These are phyloP conservation scores for Tuber calosporum DNA, from an alignment of 495 filamentous ascomycete species.

Conservation along the genomic window DNA sequence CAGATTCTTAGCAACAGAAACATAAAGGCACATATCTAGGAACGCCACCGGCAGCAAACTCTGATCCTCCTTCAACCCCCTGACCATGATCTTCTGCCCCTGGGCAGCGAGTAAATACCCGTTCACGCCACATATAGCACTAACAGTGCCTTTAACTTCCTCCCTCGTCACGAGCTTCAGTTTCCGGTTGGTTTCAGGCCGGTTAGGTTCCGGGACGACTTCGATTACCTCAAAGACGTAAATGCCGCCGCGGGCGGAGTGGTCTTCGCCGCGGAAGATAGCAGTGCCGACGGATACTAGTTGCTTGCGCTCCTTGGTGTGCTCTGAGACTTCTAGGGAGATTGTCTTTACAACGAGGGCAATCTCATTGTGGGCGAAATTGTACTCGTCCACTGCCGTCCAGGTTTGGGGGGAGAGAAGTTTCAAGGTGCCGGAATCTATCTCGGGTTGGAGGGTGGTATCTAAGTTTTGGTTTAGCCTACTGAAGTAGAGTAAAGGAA, in stretches of 20 bases:
- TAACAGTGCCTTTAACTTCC: constrained; percentile 89
- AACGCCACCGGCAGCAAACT: constrained; percentile 89
- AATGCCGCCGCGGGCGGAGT: constrained; percentile 71
- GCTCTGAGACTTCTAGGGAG: constrained; percentile 80
- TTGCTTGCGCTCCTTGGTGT: constrained; percentile 72
- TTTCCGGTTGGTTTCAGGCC: constrained; percentile 73
- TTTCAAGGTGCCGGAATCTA: constrained; percentile 62
- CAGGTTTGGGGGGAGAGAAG: constrained; percentile 67
- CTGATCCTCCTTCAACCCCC: constrained; percentile 90
- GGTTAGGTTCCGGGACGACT: constrained; percentile 80
- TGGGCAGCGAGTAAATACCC: constrained; percentile 87
- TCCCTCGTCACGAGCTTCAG: constrained; percentile 82
- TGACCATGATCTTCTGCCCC: constrained; percentile 91
- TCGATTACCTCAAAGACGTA: constrained; percentile 87
- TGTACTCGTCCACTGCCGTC: constrained; percentile 66
- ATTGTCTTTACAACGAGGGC: constrained; percentile 75
- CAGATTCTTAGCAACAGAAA: constrained; percentile 72
- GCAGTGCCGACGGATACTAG: constrained; percentile 81
- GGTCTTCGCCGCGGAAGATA: constrained; percentile 76
- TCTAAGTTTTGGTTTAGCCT: constrained; percentile 36
- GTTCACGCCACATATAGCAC: constrained; percentile 81
- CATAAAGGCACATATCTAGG: constrained; percentile 93
- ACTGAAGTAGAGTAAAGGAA: neutral
- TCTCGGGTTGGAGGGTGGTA: constrained; percentile 58
- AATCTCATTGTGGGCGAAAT: constrained; percentile 63